A percentile compares a stretch with the other conserved stretches of the same genome.
These are phyloP conservation scores for Rubus idaeus DNA, from an alignment of 306 rosid species.

Conservation along the genomic window DNA sequence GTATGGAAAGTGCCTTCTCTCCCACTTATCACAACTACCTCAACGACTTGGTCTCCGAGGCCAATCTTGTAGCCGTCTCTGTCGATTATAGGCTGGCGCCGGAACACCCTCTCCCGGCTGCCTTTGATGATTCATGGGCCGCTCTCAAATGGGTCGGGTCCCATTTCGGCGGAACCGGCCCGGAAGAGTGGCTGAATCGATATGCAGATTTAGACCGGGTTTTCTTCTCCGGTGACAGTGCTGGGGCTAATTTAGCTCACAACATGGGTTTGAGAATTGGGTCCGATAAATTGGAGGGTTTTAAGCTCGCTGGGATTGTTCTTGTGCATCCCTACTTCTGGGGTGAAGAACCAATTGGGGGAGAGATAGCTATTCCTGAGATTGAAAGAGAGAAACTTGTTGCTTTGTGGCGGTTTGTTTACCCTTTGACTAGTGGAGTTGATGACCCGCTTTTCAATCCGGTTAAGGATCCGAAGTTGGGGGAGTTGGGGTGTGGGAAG, in stretches of 20 bases:
- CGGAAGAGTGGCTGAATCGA: conserved; percentile 51
- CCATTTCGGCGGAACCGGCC: conserved; percentile 24
- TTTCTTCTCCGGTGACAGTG: conserved; percentile 63
- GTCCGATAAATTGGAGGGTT: not conserved
- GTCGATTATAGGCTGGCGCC: conserved; percentile 61
- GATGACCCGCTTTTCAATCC: conserved; percentile 28
- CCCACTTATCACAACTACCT: conserved; percentile 42
- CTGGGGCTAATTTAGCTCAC: conserved; percentile 54
- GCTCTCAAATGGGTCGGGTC: conserved; percentile 44
- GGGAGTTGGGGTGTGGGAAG: conserved; percentile 4
- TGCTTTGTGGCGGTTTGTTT: not conserved
- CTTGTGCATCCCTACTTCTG: conserved; percentile 48
- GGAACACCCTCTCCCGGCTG: conserved; percentile 52
- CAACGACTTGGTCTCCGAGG: conserved; percentile 31
- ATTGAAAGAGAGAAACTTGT: not conserved
- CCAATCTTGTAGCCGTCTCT: conserved; percentile 44
- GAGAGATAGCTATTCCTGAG: not conserved
- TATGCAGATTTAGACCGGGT: conserved; percentile 29
- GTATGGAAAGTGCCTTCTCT: conserved; percentile 40
- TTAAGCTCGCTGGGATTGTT: conserved; percentile 36
- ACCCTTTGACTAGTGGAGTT: conserved; percentile 11
- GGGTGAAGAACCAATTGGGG: conserved; percentile 16
- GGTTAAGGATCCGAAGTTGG: conserved; percentile 11
- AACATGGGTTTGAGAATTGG: conserved; percentile 33
- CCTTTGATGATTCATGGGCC: conserved; percentile 55